phyloP scores from a whole-genome alignment of 495 filamentous ascomycete genomes.

The Trichoderma virens region DNA sequence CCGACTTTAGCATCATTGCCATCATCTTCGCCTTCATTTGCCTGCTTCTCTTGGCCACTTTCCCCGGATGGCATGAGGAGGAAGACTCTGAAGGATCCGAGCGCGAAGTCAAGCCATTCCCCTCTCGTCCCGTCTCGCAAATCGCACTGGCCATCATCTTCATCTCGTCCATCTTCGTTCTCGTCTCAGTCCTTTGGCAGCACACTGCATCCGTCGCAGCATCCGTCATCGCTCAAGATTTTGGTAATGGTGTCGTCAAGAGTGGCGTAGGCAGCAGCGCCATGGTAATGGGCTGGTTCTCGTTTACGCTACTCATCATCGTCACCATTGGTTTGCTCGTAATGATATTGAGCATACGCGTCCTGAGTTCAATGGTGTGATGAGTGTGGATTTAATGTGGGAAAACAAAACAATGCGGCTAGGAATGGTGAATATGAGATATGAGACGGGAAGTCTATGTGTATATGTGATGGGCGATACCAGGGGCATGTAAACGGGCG shows the following conservation, averaged over 20 bases:
- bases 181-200: constrained; percentile 68
- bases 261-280: constrained; percentile 84
- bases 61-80: constrained; percentile 76
- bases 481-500: constrained; percentile 7
- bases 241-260: constrained; percentile 88
- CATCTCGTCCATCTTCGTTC: constrained; percentile 68
- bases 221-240: constrained; percentile 83
- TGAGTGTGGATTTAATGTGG: constrained; percentile 15
- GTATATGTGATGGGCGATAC: constrained; percentile 9
- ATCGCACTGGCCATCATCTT: constrained; percentile 72
- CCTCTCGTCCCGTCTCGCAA: constrained; percentile 63
- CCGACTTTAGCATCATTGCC: constrained; percentile 58
- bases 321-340: constrained; percentile 90
- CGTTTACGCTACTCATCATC: constrained; percentile 82
- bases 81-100: constrained; percentile 56
- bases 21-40: constrained; percentile 74
- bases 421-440: neutral
- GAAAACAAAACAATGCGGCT: neutral
- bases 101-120: constrained; percentile 72
- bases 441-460: neutral
- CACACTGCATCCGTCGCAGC: constrained; percentile 94
- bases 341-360: constrained; percentile 86
- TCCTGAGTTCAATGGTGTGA: constrained; percentile 47
- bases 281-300: constrained; percentile 97
- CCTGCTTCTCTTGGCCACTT: constrained; percentile 67